phyloP scores from a whole-genome alignment of 192 early-diverging fungal genomes.

The Mortierella claussenii region DNA sequence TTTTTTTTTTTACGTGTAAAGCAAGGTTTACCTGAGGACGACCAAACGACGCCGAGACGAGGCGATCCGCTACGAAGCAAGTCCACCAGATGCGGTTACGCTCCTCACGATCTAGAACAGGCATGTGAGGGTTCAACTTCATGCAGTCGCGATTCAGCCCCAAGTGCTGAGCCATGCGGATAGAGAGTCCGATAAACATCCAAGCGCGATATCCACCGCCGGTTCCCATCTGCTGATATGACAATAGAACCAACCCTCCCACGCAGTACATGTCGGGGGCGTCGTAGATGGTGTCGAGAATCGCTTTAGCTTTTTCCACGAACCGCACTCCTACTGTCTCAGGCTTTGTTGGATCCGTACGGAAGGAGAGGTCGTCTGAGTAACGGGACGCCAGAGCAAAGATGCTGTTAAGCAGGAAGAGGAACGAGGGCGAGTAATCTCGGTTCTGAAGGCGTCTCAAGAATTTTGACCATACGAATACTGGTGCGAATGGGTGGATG shows the following conservation, averaged over 20 bases:
- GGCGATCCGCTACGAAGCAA: constrained; percentile 80
- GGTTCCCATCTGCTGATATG: constrained; percentile 49
- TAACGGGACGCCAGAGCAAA: constrained; percentile 62
- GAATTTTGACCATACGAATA: constrained; percentile 69
- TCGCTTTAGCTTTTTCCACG: constrained; percentile 66
- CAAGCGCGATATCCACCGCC: constrained; percentile 63
- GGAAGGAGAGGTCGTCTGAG: constrained; percentile 54
- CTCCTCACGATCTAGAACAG: constrained; percentile 57
- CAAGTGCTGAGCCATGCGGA: constrained; percentile 77
- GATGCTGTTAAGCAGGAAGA: constrained; percentile 65
- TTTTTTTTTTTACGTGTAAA: neutral
- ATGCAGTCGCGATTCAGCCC: constrained; percentile 74
- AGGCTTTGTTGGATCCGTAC: constrained; percentile 51
- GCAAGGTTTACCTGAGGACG: constrained; percentile 41
- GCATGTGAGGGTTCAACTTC: constrained; percentile 58
- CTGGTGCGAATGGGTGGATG: constrained; percentile 75
- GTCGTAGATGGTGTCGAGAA: constrained; percentile 33
- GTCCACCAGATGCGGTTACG: constrained; percentile 83
- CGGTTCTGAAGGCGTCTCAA: constrained; percentile 47
- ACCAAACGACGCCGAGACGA: constrained; percentile 52
- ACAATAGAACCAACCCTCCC: constrained; percentile 31
- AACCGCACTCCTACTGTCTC: constrained; percentile 66
- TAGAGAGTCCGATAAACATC: constrained; percentile 62
- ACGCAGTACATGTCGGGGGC: constrained; percentile 42
- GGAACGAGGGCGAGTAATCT: constrained; percentile 54